phyloP scores from a whole-genome alignment of 768 basidiomycete genomes.

The Floccularia luteovirens region DNA sequence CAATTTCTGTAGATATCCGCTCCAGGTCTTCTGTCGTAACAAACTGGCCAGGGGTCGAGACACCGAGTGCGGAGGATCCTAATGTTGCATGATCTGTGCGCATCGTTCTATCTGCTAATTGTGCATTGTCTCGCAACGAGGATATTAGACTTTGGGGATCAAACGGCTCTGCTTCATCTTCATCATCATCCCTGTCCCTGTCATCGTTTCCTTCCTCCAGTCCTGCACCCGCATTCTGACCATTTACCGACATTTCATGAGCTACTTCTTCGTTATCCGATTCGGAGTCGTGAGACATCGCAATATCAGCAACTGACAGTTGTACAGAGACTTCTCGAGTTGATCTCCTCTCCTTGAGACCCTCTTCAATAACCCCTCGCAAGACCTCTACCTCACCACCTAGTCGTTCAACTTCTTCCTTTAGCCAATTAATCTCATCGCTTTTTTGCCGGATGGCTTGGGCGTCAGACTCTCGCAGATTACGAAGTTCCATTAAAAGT shows the following conservation, averaged over 20 bases:
- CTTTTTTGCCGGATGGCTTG: conserved; percentile 50
- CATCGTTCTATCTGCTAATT: conserved; percentile 33
- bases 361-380: conserved; percentile 82
- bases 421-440: conserved; percentile 59
- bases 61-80: conserved; percentile 26
- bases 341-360: conserved; percentile 63
- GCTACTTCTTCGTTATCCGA: conserved; percentile 16
- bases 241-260: conserved; percentile 9
- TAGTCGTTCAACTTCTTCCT: conserved; percentile 72
- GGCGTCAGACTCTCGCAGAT: conserved; percentile 56
- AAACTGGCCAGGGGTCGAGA: conserved; percentile 25
- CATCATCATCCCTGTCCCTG: conserved; percentile 18
- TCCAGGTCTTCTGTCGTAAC: conserved; percentile 53
- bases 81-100: conserved; percentile 48
- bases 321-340: conserved; percentile 34
- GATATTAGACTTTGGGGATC: conserved; percentile 23
- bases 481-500: conserved; percentile 58
- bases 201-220: conserved; percentile 13
- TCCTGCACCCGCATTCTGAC: conserved; percentile 13
- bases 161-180: conserved; percentile 26
- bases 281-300: conserved; percentile 25
- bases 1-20: conserved; percentile 58
- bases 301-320: conserved; percentile 21
- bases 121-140: conserved; percentile 16
- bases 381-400: conserved; percentile 83